Conservation (phyloP, 2,329 filamentous ascomycete species). For the Pleurostoma richardsiae region DNA sequence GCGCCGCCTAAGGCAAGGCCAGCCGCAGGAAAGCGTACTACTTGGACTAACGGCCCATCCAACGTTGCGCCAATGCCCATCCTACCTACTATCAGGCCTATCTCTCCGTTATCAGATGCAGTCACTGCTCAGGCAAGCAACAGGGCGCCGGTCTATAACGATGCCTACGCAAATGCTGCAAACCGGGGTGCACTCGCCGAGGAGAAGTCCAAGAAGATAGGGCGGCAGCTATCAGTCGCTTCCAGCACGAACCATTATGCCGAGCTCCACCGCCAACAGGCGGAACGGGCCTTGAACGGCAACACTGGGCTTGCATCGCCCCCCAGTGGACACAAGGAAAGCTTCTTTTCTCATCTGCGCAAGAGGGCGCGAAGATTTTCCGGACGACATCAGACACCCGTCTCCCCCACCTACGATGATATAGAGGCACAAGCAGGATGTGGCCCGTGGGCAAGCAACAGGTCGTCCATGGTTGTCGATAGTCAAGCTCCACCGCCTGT, state of each 20-base stretch:
- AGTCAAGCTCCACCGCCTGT: slow-evolving; percentile 40
- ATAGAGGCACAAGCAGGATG: slow-evolving; percentile 91
- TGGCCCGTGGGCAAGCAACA: slow-evolving; percentile 80
- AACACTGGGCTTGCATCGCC: slow-evolving; percentile 71
- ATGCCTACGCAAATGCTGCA: slow-evolving; percentile 37
- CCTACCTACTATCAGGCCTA: slow-evolving; percentile 86
- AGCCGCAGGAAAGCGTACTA: slow-evolving; percentile 73
- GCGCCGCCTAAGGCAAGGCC: slow-evolving; percentile 36
- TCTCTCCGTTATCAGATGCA: slow-evolving; percentile 92
- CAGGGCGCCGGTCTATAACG: slow-evolving; percentile 49
- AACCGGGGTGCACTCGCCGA: slow-evolving; percentile 36
- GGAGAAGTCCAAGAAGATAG: slow-evolving; percentile 85
- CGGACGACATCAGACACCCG: slow-evolving; percentile 78
- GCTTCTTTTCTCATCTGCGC: slow-evolving; percentile 95
- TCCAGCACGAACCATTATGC: slow-evolving; percentile 92
- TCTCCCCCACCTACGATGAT: slow-evolving; percentile 77
- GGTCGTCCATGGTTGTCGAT: slow-evolving; percentile 79
- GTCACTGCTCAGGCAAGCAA: slow-evolving; percentile 84
- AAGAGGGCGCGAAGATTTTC: slow-evolving; percentile 92
- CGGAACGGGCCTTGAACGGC: slow-evolving; percentile 84
- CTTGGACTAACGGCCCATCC: slow-evolving; percentile 81
- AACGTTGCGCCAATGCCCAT: slow-evolving; percentile 92
- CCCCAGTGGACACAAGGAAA: slow-evolving; percentile 77
- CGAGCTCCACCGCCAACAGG: slow-evolving; percentile 84
- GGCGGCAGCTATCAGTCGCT: slow-evolving; percentile 85